Evolutionary conservation across 2,329 filamentous ascomycete genomes (phyloP).

Genomic region (Colletotrichum lentis): DNA sequence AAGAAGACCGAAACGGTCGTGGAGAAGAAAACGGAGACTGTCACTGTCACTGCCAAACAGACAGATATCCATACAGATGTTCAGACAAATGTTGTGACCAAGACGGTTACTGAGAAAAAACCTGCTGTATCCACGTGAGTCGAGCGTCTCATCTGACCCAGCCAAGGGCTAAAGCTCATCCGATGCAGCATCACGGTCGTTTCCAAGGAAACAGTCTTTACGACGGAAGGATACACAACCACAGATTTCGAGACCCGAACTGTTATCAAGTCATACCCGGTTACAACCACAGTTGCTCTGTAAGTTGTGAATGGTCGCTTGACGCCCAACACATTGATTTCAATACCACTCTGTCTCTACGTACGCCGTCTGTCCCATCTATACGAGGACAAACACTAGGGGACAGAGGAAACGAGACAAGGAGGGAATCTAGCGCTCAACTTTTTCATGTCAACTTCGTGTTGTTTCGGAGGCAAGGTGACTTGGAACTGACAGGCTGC

Average conservation of each 20-base stretch:
- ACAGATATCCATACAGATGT: slow-evolving; percentile 31
- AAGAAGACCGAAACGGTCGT: slow-evolving; percentile 8
- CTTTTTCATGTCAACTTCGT: background rate
- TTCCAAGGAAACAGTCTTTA: slow-evolving; percentile 32
- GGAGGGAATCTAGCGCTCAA: background rate
- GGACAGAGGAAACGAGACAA: background rate
- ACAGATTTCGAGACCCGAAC: slow-evolving; percentile 32
- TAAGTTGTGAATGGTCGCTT: slow-evolving; percentile 6
- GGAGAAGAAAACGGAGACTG: background rate
- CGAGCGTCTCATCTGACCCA: background rate
- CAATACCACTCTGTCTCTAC: background rate
- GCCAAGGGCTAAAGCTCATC: background rate
- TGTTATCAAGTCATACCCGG: slow-evolving; percentile 33
- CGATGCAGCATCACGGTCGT: slow-evolving; percentile 8
- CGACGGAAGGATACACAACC: slow-evolving; percentile 27
- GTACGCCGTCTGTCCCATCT: too few species aligned
- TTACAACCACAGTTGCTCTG: slow-evolving; percentile 36
- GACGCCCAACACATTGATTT: background rate
- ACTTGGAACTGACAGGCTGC: background rate
- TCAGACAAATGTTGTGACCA: background rate
- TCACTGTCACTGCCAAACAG: slow-evolving; percentile 40
- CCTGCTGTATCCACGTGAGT: slow-evolving; percentile 24
- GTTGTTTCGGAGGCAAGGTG: background rate
- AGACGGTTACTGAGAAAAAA: slow-evolving; percentile 16
- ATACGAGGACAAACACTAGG: background rate